Base-by-base conservation (phyloP, 345 rosid species). In the Balakata baccata region DNA sequence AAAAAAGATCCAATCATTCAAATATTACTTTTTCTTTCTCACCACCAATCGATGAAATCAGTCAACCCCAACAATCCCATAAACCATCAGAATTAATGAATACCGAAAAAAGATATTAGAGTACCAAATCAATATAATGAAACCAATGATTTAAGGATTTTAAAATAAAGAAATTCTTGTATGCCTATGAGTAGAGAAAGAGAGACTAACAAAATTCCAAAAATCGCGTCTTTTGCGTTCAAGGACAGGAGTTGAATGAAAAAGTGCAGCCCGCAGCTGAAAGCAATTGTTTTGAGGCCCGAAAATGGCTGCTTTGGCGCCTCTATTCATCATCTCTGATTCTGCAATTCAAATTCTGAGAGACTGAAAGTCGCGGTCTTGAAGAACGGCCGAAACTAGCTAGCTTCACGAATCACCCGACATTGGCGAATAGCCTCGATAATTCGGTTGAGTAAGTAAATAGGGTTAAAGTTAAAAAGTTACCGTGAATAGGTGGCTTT, bases 211-310 rank as follows among this genome's bases (percentile, higher is more conserved):
- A 64, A 70, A 67, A 51, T 85, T 74, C 81, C 84, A 81, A 51
- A 57, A 49, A 25, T 57, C 74, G 75, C 84, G 84, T 39, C 86
- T 83, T 84, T 82, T 87, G 80, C 91, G 81, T 82, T 91, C 89
- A 52, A 91, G 84, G 53, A 88, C 84, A 1, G 90, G 85, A 4
- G 94, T 85, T 22, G 92, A 84, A 76, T 91, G 97, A 50, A 91
- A 88, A 45, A 87, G 75, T 56, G 85, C 78, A 59, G 73, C n/a
- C 65, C 76, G 81, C 52, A 66, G 78, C 49, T 72, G 77, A 68
- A 76, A 70, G 25, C 64, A n/a, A 23, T 73, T 69, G 83, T 65
- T 80, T 43, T 83, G 83, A 7, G 82, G 81, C 45, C 74, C 80
- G 22, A 65, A 81, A 81, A 84, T 66, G 64, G 88, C 84, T 58